phyloP scores from a whole-genome alignment of 2,329 filamentous ascomycete genomes.

The Aureobasidium lini region DNA sequence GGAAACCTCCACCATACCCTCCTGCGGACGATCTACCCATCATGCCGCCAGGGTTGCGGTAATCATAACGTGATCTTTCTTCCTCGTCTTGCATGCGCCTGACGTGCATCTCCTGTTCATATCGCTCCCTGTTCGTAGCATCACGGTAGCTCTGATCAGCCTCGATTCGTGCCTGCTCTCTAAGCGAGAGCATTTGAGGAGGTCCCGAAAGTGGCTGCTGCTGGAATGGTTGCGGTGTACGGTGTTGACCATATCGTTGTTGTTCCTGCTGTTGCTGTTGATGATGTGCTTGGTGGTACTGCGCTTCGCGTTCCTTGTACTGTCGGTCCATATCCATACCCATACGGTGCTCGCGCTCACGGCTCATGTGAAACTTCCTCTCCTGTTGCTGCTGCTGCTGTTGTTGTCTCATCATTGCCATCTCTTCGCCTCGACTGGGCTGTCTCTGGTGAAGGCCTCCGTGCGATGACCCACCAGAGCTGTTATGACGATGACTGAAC shows the following conservation, averaged over 20 bases:
- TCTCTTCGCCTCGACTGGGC: conserved; percentile 23
- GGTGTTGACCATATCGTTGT: conserved; percentile 2
- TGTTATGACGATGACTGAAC: conserved; percentile 26
- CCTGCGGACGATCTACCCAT: not conserved
- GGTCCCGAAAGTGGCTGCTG: not conserved
- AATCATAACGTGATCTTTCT: conserved; percentile 10
- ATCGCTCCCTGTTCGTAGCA: not conserved
- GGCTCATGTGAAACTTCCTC: conserved; percentile 3
- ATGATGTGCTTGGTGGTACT: conserved; percentile 3
- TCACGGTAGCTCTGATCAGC: conserved; percentile 7
- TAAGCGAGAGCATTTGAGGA: not conserved
- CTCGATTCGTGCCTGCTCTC: conserved; percentile 7
- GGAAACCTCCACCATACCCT: not conserved
- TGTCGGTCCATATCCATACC: conserved; percentile 12
- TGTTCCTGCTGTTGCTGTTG: conserved; percentile 6
- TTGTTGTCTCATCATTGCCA: conserved; percentile 4
- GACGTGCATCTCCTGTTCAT: conserved; percentile 1
- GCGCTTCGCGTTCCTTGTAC: conserved; percentile 7
- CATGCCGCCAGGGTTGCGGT: not conserved
- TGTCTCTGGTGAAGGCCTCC: conserved; percentile 21
- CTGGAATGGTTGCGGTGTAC: not conserved
- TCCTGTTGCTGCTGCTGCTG: conserved; percentile 19
- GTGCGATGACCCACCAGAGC: conserved; percentile 19
- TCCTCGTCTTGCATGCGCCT: conserved; percentile 8
- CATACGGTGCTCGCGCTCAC: conserved; percentile 7